These are phyloP conservation scores for Oidium heveae DNA, from an alignment of 2,329 filamentous ascomycete species.

Conservation along the genomic window DNA sequence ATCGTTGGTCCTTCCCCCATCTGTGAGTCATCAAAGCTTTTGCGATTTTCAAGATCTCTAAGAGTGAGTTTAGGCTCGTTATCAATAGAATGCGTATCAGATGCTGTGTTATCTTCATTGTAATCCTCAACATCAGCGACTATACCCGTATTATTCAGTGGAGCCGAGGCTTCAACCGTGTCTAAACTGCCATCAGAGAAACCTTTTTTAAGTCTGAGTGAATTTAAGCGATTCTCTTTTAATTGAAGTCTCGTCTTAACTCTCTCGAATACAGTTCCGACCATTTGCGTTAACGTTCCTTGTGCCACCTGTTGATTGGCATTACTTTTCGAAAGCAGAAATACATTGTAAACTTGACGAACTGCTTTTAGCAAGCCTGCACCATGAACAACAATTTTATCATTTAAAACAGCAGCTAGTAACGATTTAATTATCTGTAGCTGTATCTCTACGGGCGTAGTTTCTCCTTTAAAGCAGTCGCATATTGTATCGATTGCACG, in stretches of 20 bases:
- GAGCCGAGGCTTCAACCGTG: conserved; percentile 12
- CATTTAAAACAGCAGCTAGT: conserved; percentile 81
- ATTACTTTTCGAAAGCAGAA: conserved; percentile 77
- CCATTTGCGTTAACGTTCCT: conserved; percentile 93
- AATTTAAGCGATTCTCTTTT: conserved; percentile 52
- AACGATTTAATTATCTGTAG: conserved; percentile 96
- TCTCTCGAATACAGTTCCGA: conserved; percentile 88
- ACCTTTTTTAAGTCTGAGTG: conserved; percentile 12
- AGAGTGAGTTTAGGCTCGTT: conserved; percentile 31
- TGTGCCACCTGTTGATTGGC: conserved; percentile 94
- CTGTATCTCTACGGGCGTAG: conserved; percentile 75
- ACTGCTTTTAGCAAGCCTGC: conserved; percentile 90
- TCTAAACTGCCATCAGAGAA: conserved; percentile 11
- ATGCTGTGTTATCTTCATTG: conserved; percentile 7
- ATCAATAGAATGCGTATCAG: conserved; percentile 12
- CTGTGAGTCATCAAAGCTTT: conserved; percentile 39
- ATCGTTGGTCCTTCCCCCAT: conserved; percentile 41
- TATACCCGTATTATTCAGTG: conserved; percentile 7
- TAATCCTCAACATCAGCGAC: conserved; percentile 9
- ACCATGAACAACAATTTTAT: conserved; percentile 96
- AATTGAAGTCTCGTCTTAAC: conserved; percentile 68
- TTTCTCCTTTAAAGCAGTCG: conserved; percentile 95
- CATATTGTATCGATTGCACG: conserved; percentile 97
- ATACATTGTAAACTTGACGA: conserved; percentile 96
- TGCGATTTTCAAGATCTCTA: conserved; percentile 40